These are phyloP conservation scores for Exophiala sp. DNA, from an alignment of 2,329 filamentous ascomycete genomes.

Conservation along the genomic window DNA sequence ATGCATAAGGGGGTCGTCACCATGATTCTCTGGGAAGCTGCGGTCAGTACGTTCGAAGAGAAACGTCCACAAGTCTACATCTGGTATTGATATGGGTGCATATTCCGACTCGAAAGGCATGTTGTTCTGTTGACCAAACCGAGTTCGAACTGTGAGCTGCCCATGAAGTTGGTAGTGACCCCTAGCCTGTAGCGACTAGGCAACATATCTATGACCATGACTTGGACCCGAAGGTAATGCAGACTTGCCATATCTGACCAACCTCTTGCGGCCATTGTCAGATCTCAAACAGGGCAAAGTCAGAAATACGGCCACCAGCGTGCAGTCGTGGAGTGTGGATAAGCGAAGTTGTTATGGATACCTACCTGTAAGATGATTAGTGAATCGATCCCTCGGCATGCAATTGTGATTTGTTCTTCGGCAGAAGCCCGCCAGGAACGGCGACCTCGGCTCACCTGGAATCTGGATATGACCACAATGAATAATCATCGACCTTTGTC, in stretches of 20 bases:
- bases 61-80: slow-evolving; percentile 72
- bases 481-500: neutral
- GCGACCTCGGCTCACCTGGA: no score
- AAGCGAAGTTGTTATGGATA: neutral
- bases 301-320: neutral
- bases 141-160: neutral
- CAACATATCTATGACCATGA: neutral
- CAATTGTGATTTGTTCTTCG: no score
- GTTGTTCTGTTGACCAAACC: neutral
- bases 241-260: no score
- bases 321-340: neutral
- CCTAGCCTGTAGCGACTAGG: neutral
- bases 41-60: slow-evolving; percentile 67
- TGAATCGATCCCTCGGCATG: no score
- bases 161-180: neutral
- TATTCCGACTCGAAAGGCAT: slow-evolving; percentile 72
- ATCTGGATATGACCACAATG: neutral
- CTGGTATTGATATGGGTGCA: slow-evolving; percentile 63
- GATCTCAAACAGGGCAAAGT: neutral
- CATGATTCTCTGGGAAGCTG: slow-evolving; percentile 67
- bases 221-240: neutral
- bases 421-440: no score
- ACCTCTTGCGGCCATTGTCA: no score
- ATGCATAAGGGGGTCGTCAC: slow-evolving; percentile 41
- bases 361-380: no score